Conservation (phyloP, 1,284 basidiomycete species). For the Thecaphora thlaspeos region DNA sequence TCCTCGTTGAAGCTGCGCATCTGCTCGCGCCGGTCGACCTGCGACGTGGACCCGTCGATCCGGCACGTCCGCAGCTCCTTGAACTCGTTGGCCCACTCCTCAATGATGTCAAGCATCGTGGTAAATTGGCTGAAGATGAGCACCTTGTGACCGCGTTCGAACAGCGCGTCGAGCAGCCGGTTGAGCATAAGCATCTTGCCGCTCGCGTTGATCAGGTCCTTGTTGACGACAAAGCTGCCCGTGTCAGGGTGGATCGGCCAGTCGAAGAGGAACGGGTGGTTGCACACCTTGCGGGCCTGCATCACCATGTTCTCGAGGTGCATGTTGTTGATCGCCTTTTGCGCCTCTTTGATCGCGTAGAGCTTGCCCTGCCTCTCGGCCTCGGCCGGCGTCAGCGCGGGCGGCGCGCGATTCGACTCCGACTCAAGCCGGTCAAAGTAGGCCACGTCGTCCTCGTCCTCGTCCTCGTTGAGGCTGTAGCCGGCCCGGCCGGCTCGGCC, state of each 20-base stretch:
- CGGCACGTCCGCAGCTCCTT: slow-evolving; percentile 90
- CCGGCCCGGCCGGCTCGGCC: too few species aligned
- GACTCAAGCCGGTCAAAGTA: slow-evolving; percentile 38
- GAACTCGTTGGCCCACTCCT: slow-evolving; percentile 92
- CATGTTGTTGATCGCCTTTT: slow-evolving; percentile 83
- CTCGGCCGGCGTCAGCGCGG: slow-evolving; percentile 18
- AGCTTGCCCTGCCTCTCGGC: slow-evolving; percentile 48
- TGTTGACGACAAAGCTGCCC: slow-evolving; percentile 75
- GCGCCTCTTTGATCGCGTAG: slow-evolving; percentile 57
- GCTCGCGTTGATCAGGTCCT: slow-evolving; percentile 74
- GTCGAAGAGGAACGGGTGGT: slow-evolving; percentile 77
- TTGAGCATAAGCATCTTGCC: slow-evolving; percentile 96
- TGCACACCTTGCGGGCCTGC: slow-evolving; percentile 98
- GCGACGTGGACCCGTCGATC: slow-evolving; percentile 96
- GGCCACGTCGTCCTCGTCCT: slow-evolving; percentile 29
- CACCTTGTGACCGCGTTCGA: slow-evolving; percentile 85
- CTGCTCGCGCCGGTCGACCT: slow-evolving; percentile 89
- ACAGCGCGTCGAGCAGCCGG: slow-evolving; percentile 91
- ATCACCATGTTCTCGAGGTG: slow-evolving; percentile 95
- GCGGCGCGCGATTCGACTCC: slow-evolving; percentile 13
- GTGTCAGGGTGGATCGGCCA: slow-evolving; percentile 91
- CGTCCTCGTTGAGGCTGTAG: slow-evolving; percentile 39
- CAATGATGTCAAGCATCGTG: slow-evolving; percentile 99
- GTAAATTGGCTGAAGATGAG: slow-evolving; percentile 99
- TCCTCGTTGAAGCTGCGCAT: slow-evolving; percentile 89